Percentiles rank a stretch among this genome's conserved stretches.
phyloP scores from a whole-genome alignment of 177 flowering plant genomes.

The Vitis hybrid region DNA sequence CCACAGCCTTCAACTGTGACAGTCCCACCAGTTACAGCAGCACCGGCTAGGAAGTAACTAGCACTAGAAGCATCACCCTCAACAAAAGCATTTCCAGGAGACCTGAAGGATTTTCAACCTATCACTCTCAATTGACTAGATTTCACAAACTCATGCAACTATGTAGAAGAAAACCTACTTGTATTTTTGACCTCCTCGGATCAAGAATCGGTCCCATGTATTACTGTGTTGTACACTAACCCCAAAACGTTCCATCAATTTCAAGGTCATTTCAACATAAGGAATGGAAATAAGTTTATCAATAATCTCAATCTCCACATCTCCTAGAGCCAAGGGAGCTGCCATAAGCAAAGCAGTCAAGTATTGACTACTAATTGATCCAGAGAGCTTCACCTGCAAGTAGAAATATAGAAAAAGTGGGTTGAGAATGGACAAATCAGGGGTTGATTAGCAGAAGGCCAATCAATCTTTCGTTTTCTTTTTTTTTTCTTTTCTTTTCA shows the following conservation, averaged over 20 bases:
- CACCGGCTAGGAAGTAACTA: conserved; percentile 99
- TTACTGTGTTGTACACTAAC: conserved; percentile 70
- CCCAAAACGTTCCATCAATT: conserved; percentile 95
- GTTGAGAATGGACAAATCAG: neutral
- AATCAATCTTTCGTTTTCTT: too few species aligned
- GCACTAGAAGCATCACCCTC: conserved; percentile 99
- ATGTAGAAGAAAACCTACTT: conserved; percentile 48
- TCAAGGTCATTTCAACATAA: conserved; percentile 97
- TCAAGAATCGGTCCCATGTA: conserved; percentile 81
- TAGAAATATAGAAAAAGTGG: neutral
- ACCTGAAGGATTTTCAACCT: conserved; percentile 40
- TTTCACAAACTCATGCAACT: neutral
- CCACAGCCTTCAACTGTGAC: conserved; percentile 99
- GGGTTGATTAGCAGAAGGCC: neutral
- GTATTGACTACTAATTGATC: conserved; percentile 96
- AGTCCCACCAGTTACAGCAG: conserved; percentile 97
- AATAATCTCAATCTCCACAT: conserved; percentile 90
- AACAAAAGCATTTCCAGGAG: conserved; percentile 91
- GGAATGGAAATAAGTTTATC: conserved; percentile 95
- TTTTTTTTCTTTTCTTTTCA: too few species aligned
- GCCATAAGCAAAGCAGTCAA: conserved; percentile 98
- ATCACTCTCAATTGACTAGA: conserved; percentile 1
- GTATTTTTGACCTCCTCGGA: conserved; percentile 92
- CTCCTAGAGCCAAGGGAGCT: conserved; percentile 94
- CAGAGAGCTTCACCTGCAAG: conserved; percentile 92